Evolutionary conservation across 2,329 filamentous ascomycete species (phyloP), one percentile per base, ranked within the genome.

Genomic region (Coleophoma cylindrospora): DNA sequence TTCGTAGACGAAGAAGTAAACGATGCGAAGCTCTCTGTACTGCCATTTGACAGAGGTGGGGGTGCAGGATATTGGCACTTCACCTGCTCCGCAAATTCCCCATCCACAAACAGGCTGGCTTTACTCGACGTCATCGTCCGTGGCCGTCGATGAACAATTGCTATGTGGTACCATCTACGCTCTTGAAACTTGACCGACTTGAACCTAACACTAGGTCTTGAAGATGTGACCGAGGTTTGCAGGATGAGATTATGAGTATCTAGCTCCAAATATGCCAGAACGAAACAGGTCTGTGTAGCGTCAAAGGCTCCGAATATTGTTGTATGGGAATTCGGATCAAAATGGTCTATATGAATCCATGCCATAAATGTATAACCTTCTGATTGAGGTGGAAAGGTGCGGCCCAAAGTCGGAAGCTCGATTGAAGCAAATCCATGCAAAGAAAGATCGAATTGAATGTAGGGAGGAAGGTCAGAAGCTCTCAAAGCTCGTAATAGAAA

Each of bases 251-350:
- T 94, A 53, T 81, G 88, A 2, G 90, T 95, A 66, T 96, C 91
- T 64, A 87, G 91, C 66, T 99, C 95, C 37, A 99, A 76, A 64
- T 99, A 99, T 53, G 91, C 85, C 59, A 99, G 81, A 34, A 99
- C 72, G 63, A 99, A 99, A 68, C 94, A 99, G 5, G 89, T 90
- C 67, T 97, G 92, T 5, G 83, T 90, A 3, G 86, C 77, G 69
- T 99, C 94, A 67, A 95, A 97, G 9, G 94, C 89, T 22, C 94
- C 94, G 66, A 99, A 99, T 13, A 99, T 79, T 0, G 94, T 99
- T 0, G 94, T 99, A 66, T 99, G 94, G 14, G 87, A 84, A 43
- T 81, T 80, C 5, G 81, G 73, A 66, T 99, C 95, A 66, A 94
- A 97, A 38, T 83, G 76, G 66, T 97, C 91, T 52, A 99, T 81